phyloP scores from a whole-genome alignment of 2,329 filamentous ascomycete species.

The Beauveria pseudobassiana region DNA sequence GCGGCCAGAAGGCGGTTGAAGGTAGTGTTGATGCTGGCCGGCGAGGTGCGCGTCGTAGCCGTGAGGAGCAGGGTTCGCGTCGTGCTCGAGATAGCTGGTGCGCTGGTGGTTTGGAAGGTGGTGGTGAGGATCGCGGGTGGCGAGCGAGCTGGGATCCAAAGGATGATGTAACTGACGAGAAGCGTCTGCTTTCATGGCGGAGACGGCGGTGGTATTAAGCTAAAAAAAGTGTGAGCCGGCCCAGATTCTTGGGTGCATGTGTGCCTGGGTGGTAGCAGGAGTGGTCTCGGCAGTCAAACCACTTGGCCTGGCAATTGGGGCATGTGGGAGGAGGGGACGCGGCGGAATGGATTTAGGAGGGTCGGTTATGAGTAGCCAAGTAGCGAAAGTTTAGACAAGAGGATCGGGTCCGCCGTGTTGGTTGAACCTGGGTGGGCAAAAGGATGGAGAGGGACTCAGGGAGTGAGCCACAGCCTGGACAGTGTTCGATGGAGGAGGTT shows the following conservation, averaged over 20 bases:
- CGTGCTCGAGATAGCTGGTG: slow-evolving; percentile 1
- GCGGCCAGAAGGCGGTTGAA: slow-evolving; percentile 30
- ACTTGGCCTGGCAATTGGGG: slow-evolving; percentile 1
- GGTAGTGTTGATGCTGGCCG: neutral
- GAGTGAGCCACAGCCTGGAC: neutral
- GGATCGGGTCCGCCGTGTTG: neutral
- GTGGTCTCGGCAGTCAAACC: neutral
- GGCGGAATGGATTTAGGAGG: neutral
- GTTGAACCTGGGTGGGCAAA: neutral
- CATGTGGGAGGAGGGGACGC: neutral
- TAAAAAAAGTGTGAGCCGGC: neutral
- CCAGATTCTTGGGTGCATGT: neutral
- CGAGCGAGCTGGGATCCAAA: neutral
- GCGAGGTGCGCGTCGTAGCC: neutral
- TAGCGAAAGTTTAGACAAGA: slow-evolving; percentile 1
- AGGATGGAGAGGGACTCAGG: neutral
- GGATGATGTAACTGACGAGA: slow-evolving; percentile 9
- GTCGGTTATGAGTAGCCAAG: neutral
- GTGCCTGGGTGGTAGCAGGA: neutral
- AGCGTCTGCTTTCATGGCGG: slow-evolving; percentile 3
- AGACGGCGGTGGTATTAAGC: slow-evolving; percentile 2
- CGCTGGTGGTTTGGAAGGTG: slow-evolving; percentile 2
- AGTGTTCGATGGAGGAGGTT: neutral
- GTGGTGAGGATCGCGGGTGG: neutral
- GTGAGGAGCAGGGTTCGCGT: neutral